These are phyloP conservation scores for Ceriops tagal DNA, from an alignment of 345 rosid species.

Conservation along the genomic window DNA sequence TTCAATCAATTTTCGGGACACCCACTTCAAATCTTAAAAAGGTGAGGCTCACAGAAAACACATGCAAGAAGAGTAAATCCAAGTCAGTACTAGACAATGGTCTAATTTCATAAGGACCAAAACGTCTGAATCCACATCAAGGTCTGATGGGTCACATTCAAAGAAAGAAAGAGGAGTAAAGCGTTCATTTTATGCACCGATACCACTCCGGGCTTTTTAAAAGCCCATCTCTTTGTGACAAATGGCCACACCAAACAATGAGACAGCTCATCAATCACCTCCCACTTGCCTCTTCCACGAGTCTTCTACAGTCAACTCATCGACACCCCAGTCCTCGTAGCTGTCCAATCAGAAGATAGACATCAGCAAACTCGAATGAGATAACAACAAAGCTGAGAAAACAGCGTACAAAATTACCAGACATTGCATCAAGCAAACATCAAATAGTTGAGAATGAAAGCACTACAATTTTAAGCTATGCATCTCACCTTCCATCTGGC, in stretches of 20 bases:
- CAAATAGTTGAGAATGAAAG: not conserved
- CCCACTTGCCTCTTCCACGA: slow-evolving; percentile 97
- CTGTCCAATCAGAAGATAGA: slow-evolving; percentile 23
- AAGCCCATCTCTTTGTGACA: not conserved
- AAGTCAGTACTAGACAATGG: too few relatives aligned
- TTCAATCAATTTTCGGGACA: too few relatives aligned
- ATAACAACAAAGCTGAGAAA: not conserved
- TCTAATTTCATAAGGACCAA: too few relatives aligned
- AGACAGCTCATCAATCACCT: slow-evolving; percentile 47
- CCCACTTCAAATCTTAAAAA: too few relatives aligned
- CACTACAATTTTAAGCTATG: not conserved
- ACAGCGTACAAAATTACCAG: not conserved
- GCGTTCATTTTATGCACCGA: slow-evolving; percentile 54
- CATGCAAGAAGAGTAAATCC: too few relatives aligned
- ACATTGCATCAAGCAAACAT: not conserved
- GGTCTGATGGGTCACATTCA: slow-evolving; percentile 61
- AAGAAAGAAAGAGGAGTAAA: slow-evolving; percentile 47
- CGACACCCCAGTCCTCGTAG: slow-evolving; percentile 84
- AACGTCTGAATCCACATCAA: too few relatives aligned
- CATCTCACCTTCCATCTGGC: slow-evolving; percentile 79
- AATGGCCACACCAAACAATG: not conserved
- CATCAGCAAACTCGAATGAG: not conserved
- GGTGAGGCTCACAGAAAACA: too few relatives aligned
- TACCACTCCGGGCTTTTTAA: slow-evolving; percentile 37
- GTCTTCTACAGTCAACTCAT: slow-evolving; percentile 85